Percentiles rank a stretch among this genome's conserved stretches.
Conservation (phyloP, 2,329 filamentous ascomycete species). For the Pestalotiopsis sp. region DNA sequence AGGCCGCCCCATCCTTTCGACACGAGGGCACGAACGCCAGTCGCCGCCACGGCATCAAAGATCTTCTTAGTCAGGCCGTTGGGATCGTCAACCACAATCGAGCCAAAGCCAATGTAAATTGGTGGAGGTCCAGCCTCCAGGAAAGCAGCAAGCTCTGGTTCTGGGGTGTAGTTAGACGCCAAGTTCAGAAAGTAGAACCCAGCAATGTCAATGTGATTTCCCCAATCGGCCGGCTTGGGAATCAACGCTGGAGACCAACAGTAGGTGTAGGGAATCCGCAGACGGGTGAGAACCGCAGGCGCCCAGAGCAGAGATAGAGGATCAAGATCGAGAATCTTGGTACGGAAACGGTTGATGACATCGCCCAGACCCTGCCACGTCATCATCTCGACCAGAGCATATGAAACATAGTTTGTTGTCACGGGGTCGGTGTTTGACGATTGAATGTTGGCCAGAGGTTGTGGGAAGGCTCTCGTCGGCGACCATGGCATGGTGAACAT, state of each 20-base stretch:
- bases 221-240: conserved; percentile 55
- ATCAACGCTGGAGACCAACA: conserved; percentile 67
- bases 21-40: conserved; percentile 70
- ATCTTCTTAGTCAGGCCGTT: conserved; percentile 42
- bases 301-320: conserved; percentile 80
- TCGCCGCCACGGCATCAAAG: conserved; percentile 44
- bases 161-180: conserved; percentile 32
- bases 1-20: conserved; percentile 89
- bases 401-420: conserved; percentile 74
- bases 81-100: conserved; percentile 54
- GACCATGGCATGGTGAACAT: conserved; percentile 95
- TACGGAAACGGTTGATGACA: conserved; percentile 84
- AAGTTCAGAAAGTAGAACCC: conserved; percentile 54
- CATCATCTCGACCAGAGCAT: conserved; percentile 85
- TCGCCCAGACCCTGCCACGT: conserved; percentile 92
- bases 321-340: conserved; percentile 68
- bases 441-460: conserved; percentile 81
- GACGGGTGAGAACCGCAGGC: conserved; percentile 72
- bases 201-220: conserved; percentile 51
- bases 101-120: conserved; percentile 58
- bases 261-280: conserved; percentile 84
- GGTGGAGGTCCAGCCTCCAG: conserved; percentile 46
- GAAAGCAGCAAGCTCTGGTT: conserved; percentile 38
- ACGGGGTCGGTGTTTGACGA: conserved; percentile 65
- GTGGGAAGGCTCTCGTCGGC: conserved; percentile 80